These are phyloP conservation scores for Penicillium verhagenii DNA, from an alignment of 495 filamentous ascomycete genomes.

Conservation along the genomic window DNA sequence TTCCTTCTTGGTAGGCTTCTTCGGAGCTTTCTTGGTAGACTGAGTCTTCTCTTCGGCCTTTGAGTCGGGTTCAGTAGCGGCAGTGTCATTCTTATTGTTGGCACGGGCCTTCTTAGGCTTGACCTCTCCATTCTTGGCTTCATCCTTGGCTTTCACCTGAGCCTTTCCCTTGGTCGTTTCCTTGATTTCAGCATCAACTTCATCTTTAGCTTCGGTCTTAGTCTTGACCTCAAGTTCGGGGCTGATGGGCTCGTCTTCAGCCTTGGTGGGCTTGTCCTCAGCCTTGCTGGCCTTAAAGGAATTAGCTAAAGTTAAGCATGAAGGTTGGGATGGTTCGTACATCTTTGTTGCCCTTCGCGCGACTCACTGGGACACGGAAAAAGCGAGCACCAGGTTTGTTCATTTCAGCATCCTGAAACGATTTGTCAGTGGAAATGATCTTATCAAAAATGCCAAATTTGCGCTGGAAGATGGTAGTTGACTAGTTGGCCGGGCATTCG, in stretches of 20 bases:
- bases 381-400: neutral
- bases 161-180: neutral
- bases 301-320: neutral
- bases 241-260: neutral
- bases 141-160: slow-evolving; percentile 21
- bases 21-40: slow-evolving; percentile 7
- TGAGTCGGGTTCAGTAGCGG: slow-evolving; percentile 12
- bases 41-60: slow-evolving; percentile 19
- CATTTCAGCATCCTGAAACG: slow-evolving; percentile 30
- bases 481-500: neutral
- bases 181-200: neutral
- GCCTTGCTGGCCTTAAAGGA: no score
- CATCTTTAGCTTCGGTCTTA: neutral
- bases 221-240: no score
- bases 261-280: neutral
- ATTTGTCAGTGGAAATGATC: slow-evolving; percentile 22
- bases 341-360: neutral
- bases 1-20: slow-evolving; percentile 22
- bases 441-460: neutral
- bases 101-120: slow-evolving; percentile 5
- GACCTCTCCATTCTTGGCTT: slow-evolving; percentile 3
- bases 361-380: neutral
- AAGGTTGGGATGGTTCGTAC: neutral
- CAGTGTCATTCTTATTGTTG: slow-evolving; percentile 2
- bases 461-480: neutral